Conservation (phyloP, 108 stramenopile species). For the Aurantiochytrium sp. region DNA sequence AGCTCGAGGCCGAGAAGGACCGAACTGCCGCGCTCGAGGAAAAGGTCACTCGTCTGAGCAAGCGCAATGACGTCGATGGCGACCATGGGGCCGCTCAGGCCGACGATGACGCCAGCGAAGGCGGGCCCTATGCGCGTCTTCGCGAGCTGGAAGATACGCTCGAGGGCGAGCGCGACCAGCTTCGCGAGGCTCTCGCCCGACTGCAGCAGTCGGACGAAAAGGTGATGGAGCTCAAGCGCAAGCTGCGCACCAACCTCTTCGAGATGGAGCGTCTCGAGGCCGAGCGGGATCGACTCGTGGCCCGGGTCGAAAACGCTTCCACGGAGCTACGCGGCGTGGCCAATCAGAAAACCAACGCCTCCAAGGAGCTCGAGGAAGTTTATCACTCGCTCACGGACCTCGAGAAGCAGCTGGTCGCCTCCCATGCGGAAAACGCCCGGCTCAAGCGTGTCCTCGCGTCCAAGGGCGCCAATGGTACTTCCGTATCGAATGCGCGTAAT, state of each 20-base stretch:
- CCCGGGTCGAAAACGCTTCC: not conserved
- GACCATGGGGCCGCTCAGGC: not conserved
- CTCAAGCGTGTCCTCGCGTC: not conserved
- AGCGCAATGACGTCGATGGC: not conserved
- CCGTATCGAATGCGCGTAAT: no score
- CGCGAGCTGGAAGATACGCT: not conserved
- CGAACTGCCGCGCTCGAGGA: not conserved
- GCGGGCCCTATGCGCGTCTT: not conserved
- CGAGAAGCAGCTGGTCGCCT: not conserved
- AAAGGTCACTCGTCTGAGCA: not conserved
- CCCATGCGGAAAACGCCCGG: not conserved
- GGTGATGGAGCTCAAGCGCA: constrained; percentile 10
- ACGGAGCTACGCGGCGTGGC: constrained; percentile 10
- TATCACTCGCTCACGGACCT: not conserved
- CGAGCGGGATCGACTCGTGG: not conserved
- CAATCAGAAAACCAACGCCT: constrained; percentile 17
- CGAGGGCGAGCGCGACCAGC: constrained; percentile 15
- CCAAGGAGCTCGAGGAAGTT: not conserved
- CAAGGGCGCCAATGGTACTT: not conserved
- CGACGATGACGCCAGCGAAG: not conserved
- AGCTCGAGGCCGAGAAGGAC: not conserved
- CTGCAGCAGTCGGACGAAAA: not conserved
- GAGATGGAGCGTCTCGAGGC: constrained; percentile 19
- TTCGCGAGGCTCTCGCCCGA: not conserved
- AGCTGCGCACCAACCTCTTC: constrained; percentile 17